Evolutionary conservation across 2,329 filamentous ascomycete species (phyloP), one percentile per base, ranked within the genome.

Genomic region (Teratosphaeria nubilosa): DNA sequence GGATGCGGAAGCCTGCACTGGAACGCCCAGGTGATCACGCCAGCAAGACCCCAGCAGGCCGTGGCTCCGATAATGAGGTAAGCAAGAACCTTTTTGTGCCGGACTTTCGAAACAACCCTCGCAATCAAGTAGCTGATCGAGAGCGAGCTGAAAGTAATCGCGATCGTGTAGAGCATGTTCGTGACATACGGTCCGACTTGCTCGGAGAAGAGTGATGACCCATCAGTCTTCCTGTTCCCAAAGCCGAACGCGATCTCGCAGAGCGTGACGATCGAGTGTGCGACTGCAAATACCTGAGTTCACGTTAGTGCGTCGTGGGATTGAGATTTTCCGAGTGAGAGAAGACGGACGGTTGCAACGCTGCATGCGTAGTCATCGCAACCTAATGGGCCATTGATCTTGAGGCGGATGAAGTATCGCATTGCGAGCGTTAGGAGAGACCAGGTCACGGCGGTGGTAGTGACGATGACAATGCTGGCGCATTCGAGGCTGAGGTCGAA

Each of bases 361-460:
- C 57, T 54, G 58, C 68, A 70, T 5, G 64, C 58, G 31, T 54
- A 58, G 56, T 70, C 67, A 34, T 70, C 68, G 50, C 57, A 64
- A 11, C 67, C 65, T 14, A 69, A 62, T 0, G 68, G 68, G 0
- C 67, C 68, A 32, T 68, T 69, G 62, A 70, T 62, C 55, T 61
- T 65, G 3, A 62, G 27, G 13, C 68, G 64, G 11, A 69, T 62
- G 61, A 67, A 68, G 1, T 66, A 22, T 5, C 68, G 66, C 48
- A 69, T 64, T 9, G 57, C n/a, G 51, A 66, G 66, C 27, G 64
- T 61, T 24, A 67, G 56, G 16, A 63, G 51, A 1, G 65, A 62
- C 64, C 62, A 69, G 51, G 64, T 54, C 31, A 64, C 57, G n/a
- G 56, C 64, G 4, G 66, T 67, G 20, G 58, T 27, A 27, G 58